Base-by-base conservation (phyloP, 768 basidiomycete species). In the Trametes villosa region DNA sequence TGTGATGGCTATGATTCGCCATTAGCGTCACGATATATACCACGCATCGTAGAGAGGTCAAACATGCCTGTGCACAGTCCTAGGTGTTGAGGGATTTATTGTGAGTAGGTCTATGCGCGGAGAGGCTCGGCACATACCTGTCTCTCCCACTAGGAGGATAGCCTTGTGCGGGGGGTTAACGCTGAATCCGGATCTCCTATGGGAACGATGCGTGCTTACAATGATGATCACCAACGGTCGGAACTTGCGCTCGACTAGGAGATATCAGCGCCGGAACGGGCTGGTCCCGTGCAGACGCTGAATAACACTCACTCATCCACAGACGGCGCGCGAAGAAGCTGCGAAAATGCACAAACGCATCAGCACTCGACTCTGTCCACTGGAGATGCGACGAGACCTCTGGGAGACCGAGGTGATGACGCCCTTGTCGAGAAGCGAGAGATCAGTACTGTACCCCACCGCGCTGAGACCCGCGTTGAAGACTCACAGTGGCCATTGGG, bases 291-390 rank as follows among this genome's bases (percentile, higher is more conserved):
- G 12, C 44, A 7, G 22, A 7, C 11, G 15, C 9, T 20, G 18
- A 22, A 12, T 12, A 45, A 1, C 3, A 50, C 49, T 5, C 9
- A 50, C 49, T 50, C 20, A 50, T 33, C 49, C 49, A 50, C 20
- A 50, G 24, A 9, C 49, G 49, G 12, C 49, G 49, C 4, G 49
- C 49, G 29, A 50, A 50, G 49, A 50, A 50, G 20, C 49, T 50
- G 11, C 22, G 6, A 22, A 8, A 11, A 2, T 8, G 11, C 9
- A 12, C 15, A 3, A 2, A 15, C 11, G 27, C 15, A 47, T 50
- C 17, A 36, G n/a, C 5, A 9, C 20, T 6, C 9, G 24, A 24
- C 7, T 5, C 13, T 18, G 18, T n/a, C 2, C n/a, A 12, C 12
- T 3, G 31, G n/a, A n/a, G n/a, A n/a, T n/a, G 4, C 3, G 13